Percentiles rank a stretch among this genome's conserved stretches.
Evolutionary conservation across 2,329 filamentous ascomycete species (phyloP).

Genomic region (Clarireedia homoeocarpa): DNA sequence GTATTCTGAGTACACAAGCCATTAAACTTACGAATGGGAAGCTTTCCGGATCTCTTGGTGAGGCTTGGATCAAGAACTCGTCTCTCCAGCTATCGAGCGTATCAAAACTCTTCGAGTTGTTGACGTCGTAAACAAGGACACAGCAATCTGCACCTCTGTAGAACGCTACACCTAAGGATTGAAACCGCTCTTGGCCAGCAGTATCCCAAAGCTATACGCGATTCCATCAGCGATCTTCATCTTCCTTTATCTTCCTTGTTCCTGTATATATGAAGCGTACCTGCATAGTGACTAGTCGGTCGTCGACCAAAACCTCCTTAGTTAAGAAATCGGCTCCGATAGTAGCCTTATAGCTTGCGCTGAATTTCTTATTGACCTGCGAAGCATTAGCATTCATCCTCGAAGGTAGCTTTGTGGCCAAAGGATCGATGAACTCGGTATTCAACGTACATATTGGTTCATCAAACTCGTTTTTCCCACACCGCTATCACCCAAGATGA

Average conservation of each 20-base stretch:
- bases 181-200: constrained; percentile 93
- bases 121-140: constrained; percentile 95
- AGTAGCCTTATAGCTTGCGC: constrained; percentile 98
- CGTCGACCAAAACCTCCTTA: constrained; percentile 94
- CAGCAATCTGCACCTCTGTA: constrained; percentile 97
- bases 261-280: constrained; percentile 36
- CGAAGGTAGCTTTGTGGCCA: background rate
- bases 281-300: constrained; percentile 98
- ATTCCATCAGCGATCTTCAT: constrained; percentile 32
- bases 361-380: constrained; percentile 99
- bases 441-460: constrained; percentile 94
- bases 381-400: constrained; percentile 14
- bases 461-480: constrained; percentile 99
- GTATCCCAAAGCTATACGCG: constrained; percentile 86
- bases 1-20: constrained; percentile 1
- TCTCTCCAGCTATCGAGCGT: constrained; percentile 97
- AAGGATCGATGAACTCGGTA: background rate
- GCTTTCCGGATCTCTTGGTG: constrained; percentile 89
- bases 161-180: constrained; percentile 94
- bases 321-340: constrained; percentile 98
- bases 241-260: background rate
- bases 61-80: constrained; percentile 96
- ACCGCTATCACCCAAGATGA: constrained; percentile 97
- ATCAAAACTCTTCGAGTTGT: constrained; percentile 98
- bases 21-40: constrained; percentile 81